Base-by-base conservation (phyloP, 805 yeast species). In the Cyberlindnera subsufficiens region DNA sequence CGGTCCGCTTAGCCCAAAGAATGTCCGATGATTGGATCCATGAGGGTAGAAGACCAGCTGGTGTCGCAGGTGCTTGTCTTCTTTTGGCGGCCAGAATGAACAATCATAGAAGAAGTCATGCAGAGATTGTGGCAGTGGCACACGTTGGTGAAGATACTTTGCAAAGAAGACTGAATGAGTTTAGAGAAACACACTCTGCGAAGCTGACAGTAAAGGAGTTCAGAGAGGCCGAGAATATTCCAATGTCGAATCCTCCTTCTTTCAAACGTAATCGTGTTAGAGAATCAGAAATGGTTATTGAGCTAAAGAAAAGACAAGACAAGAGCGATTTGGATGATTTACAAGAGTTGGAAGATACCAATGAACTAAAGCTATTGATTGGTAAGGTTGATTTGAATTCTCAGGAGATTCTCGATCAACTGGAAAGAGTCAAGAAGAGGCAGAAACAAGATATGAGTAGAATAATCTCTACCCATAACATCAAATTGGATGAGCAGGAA, bases 31-130 rank as follows among this genome's bases (percentile, higher is more conserved):
- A 93, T 58, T 93, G 98, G 97, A 85, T 93, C 52, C 86, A 82
- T 60, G 95, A 88, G 64, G 99, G 99, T 20, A 76, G 99, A 59
- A 74, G 98, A 49, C 99, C 99, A 0, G 98, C 99, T 0, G 99
- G 99, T 55, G 79, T 93, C 42, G 99, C 99, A 0, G 99, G 98
- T 18, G 99, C 99, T 0, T 89, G 97, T 64, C 71, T 93, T 2
- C 61, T 95, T 36, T 66, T 93, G 39, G 99, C 99, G 0, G 93
- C 97, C 2, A 75, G 99, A 64, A 95, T 93, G 98, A 93, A 93
- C 65, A 90, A 90, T 58, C 82, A 86, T 60, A 75, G 96, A 58
- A 74, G 98, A 57, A 82, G 95, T 3, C 96, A 91, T 61, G 77
- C 90, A 1, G 98, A 95, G 60, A 83, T 93, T 42, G 97, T 91